These are phyloP conservation scores for Megacollybia platyphylla DNA, from an alignment of 1,284 basidiomycete species.

Conservation along the genomic window DNA sequence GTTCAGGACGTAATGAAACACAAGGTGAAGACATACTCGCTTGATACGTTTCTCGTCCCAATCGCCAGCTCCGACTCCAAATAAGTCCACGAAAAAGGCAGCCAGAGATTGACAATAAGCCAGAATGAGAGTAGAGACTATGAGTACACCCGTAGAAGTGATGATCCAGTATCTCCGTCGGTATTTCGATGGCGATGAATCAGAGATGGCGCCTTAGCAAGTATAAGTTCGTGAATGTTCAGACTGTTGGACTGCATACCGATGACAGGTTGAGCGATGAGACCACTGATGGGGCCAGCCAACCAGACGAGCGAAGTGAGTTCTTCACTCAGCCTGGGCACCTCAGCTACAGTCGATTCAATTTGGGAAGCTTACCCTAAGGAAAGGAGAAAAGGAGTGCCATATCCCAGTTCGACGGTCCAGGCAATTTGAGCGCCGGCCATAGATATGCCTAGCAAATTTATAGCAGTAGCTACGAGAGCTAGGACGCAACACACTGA, in stretches of 20 bases:
- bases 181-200: conserved; percentile 82
- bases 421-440: conserved; percentile 87
- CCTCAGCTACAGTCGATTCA: too few relatives aligned
- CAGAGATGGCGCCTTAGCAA: conserved; percentile 75
- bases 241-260: conserved; percentile 33
- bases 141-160: conserved; percentile 65
- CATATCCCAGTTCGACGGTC: conserved; percentile 83
- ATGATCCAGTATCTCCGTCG: conserved; percentile 86
- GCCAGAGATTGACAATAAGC: conserved; percentile 81
- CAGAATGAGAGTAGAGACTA: conserved; percentile 60
- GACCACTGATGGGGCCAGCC: conserved; percentile 87
- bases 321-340: conserved; percentile 35
- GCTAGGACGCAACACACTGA: conserved; percentile 22
- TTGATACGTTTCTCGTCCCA: conserved; percentile 76
- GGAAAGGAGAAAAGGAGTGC: conserved; percentile 5
- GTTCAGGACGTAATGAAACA: background rate
- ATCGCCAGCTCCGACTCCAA: conserved; percentile 71
- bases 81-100: conserved; percentile 63
- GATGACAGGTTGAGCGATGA: conserved; percentile 91
- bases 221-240: conserved; percentile 15
- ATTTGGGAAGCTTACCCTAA: background rate
- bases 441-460: conserved; percentile 45
- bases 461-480: too few relatives aligned
- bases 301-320: conserved; percentile 94
- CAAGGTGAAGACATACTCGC: conserved; percentile 28